Evolutionary conservation across 2,329 filamentous ascomycete genomes (phyloP), one percentile per base, ranked within the genome.

Genomic region (Ophiostoma tasmaniense): DNA sequence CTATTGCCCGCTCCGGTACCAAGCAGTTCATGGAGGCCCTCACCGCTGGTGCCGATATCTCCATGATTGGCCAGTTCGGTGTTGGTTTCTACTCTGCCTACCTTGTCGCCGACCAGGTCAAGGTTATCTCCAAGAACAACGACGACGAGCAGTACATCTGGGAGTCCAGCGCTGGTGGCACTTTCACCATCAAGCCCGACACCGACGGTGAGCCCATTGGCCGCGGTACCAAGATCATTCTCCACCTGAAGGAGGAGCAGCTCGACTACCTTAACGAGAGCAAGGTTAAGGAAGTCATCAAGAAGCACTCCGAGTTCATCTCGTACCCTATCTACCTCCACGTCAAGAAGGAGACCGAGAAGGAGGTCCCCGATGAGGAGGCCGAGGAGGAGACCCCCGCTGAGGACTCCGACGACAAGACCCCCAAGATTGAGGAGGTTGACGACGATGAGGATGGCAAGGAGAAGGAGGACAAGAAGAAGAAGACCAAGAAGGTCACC

Each of bases 281-380:
- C 87, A 95, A 94, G 88, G 90, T 99, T 87, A 99, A 99, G 91
- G 95, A 99, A 87, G 94, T 99, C 75, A 93, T 99, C 87, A 98
- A 98, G 93, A 99, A 99, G 92, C 95, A 99, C 91, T 98, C 95
- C 80, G 95, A 99, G 86, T 99, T 99, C 88, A 99, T 99, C 86
- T 98, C 95, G 67, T 99, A 99, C 88, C 95, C 95, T 79, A 99
- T 99, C 90, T 99, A 97, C 88, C 94, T 99, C 75, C 95, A 99
- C 85, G 93, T 99, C 79, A 83, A 91, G 81, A 99, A 99, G 91
- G 95, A 99, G 91, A 93, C 90, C 74, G 95, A 99, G 91, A 97
- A 87, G 78, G 95, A 99, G 87, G 93, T 98, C 73, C 94, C 94
- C 73, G 95, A 98, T 80, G 94, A 98, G 86, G 93, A 96, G 67